Conservation (phyloP, 2,329 filamentous ascomycete species). For the Penicillium fuscoglaucum region DNA sequence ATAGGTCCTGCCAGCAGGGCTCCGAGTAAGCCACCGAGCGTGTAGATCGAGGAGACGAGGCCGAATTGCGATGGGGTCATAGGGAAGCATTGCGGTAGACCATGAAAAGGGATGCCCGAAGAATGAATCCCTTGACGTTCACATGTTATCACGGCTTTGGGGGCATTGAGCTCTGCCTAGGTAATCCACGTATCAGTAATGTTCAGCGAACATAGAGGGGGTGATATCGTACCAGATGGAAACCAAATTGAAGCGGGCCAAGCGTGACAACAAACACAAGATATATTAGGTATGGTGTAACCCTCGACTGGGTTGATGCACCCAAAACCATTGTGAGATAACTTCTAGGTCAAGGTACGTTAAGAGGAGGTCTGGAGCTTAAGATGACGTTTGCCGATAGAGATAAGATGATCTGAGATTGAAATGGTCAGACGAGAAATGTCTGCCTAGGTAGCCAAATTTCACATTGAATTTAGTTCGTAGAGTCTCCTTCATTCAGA, state of each 20-base stretch:
- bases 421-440: background rate
- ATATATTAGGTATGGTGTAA: constrained; percentile 76
- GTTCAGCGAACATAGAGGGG: background rate
- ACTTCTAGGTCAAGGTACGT: background rate
- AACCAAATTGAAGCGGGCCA: constrained; percentile 91
- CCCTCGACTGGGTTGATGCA: constrained; percentile 28
- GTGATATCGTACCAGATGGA: constrained; percentile 70
- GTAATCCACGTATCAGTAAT: background rate
- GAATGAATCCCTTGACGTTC: constrained; percentile 57
- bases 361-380: background rate
- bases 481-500: background rate
- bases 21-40: constrained; percentile 80
- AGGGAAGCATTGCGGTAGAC: constrained; percentile 73
- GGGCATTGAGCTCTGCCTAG: constrained; percentile 91
- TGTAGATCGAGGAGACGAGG: constrained; percentile 86
- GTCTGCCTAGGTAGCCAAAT: background rate
- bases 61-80: constrained; percentile 84
- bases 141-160: constrained; percentile 90
- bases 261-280: constrained; percentile 75
- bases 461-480: background rate
- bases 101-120: constrained; percentile 11
- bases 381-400: background rate
- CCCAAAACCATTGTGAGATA: constrained; percentile 25
- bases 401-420: background rate
- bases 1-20: constrained; percentile 77